phyloP scores from a whole-genome alignment of 164 flowering plant genomes.

The Umbilicus rupestris region DNA sequence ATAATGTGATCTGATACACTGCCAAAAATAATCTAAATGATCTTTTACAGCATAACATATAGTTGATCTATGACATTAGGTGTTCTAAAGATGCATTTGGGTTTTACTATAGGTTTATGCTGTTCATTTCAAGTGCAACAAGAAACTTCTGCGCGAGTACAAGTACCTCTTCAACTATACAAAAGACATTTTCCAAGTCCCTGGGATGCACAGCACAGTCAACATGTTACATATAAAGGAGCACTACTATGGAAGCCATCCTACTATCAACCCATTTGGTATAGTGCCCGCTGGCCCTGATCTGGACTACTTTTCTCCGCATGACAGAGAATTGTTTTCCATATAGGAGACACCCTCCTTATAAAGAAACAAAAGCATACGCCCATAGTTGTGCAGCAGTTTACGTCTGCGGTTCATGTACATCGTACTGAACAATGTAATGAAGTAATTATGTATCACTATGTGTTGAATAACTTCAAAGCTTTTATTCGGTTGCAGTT shows the following conservation, averaged over 20 bases:
- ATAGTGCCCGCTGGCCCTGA: conserved; percentile 67
- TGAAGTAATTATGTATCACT: no score
- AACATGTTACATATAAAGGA: conserved; percentile 84
- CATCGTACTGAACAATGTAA: no score
- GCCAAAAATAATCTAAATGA: no score
- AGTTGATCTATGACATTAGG: no score
- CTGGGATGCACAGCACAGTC: conserved; percentile 70
- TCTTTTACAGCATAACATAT: no score
- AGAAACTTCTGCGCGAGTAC: conserved; percentile 70
- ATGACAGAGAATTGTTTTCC: conserved; percentile 60
- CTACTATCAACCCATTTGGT: conserved; percentile 74
- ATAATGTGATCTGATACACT: no score
- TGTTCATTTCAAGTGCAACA: conserved; percentile 97
- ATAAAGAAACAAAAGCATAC: not conserved
- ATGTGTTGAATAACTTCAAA: no score
- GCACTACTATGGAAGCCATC: conserved; percentile 94
- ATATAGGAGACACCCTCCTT: conserved; percentile 12
- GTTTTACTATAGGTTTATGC: conserved; percentile 61
- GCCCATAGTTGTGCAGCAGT: not conserved
- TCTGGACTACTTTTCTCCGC: conserved; percentile 57
- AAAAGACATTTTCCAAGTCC: conserved; percentile 74
- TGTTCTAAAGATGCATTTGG: not conserved
- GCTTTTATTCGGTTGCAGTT: no score
- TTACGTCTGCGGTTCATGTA: no score
- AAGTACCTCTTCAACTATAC: conserved; percentile 82